A percentile compares a stretch with the other conserved stretches of the same genome.
phyloP scores from a whole-genome alignment of 768 basidiomycete species.

The Lactarius indigo region DNA sequence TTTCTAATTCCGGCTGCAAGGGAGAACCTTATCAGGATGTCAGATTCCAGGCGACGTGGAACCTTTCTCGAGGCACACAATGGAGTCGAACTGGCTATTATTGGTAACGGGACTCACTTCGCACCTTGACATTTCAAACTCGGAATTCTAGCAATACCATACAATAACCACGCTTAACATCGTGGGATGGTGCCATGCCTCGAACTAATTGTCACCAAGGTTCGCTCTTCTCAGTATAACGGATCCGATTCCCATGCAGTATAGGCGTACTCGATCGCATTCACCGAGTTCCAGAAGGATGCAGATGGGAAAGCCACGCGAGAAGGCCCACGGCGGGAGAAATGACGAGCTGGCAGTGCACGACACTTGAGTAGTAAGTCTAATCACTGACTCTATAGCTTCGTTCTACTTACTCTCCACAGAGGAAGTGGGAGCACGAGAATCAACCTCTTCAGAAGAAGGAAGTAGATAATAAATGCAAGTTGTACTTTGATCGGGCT shows the following conservation, averaged over 20 bases:
- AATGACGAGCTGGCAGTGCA: constrained; percentile 60
- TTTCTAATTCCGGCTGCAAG: background rate
- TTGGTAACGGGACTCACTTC: constrained; percentile 83
- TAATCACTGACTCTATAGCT: constrained; percentile 7
- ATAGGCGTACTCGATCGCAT: constrained; percentile 73
- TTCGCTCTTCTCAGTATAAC: constrained; percentile 32
- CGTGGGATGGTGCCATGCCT: constrained; percentile 76
- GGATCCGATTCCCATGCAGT: background rate
- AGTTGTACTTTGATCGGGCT: constrained; percentile 53
- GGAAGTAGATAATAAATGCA: constrained; percentile 54
- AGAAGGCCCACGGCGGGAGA: constrained; percentile 64
- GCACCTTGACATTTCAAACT: constrained; percentile 87
- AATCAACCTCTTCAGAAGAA: constrained; percentile 53
- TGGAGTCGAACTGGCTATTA: constrained; percentile 61
- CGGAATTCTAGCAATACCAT: constrained; percentile 64
- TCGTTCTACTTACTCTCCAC: background rate
- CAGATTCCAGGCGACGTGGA: constrained; percentile 46
- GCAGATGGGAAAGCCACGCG: constrained; percentile 45
- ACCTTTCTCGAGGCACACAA: constrained; percentile 73
- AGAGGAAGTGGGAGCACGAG: constrained; percentile 60
- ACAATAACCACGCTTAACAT: constrained; percentile 73
- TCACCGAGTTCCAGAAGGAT: constrained; percentile 60
- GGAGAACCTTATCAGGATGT: constrained; percentile 47
- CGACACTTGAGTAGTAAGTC: constrained; percentile 67
- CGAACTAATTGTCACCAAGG: constrained; percentile 73